Conservation (phyloP, 805 yeast species). For the Wickerhamomyces sydowiorum region DNA sequence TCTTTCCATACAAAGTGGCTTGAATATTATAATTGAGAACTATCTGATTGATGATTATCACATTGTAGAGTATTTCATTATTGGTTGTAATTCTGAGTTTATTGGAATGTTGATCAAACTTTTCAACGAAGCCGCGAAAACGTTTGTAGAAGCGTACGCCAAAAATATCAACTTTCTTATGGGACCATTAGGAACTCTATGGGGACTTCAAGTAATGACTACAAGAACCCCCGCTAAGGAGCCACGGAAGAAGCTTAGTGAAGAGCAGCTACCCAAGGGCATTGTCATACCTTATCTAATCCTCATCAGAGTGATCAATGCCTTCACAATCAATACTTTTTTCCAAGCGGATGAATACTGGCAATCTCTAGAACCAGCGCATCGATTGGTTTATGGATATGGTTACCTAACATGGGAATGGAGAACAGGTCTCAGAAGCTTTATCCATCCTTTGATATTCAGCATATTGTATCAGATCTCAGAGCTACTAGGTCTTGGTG, state of each 20-base stretch:
- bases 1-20: neutral
- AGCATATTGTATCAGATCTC: constrained; percentile 36
- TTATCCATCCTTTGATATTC: constrained; percentile 73
- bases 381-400: constrained; percentile 61
- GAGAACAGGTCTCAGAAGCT: constrained; percentile 68
- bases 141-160: neutral
- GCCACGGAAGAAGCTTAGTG: neutral
- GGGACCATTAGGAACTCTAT: neutral
- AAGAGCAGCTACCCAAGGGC: constrained; percentile 13
- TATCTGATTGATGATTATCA: too few relatives aligned
- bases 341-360: constrained; percentile 97
- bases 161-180: neutral
- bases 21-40: neutral
- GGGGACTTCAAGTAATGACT: neutral
- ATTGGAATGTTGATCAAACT: too few relatives aligned
- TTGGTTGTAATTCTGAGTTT: too few relatives aligned
- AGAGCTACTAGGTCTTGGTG: constrained; percentile 27
- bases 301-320: constrained; percentile 51
- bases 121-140: too few relatives aligned
- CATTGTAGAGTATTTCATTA: too few relatives aligned
- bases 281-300: constrained; percentile 26
- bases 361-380: constrained; percentile 94
- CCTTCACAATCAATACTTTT: constrained; percentile 61
- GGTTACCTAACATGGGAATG: constrained; percentile 97
- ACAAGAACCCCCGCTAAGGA: neutral